Conservation (phyloP, 1,139 yeast species). For the Candida tetrigidarum region DNA sequence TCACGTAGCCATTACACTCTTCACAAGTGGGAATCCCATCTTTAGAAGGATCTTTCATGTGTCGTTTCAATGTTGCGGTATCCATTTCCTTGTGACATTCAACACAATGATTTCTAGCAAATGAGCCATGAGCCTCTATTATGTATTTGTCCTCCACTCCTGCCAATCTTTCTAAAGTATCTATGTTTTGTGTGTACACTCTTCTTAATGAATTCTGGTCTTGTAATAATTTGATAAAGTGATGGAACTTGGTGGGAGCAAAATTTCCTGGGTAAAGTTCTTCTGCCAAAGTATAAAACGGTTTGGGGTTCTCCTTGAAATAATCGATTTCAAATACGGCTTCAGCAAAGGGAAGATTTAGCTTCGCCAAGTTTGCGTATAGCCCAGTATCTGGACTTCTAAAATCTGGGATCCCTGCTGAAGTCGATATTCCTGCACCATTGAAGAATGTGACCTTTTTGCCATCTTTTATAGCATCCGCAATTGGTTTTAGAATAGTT, state of each 20-base stretch:
- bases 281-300: constrained; percentile 82
- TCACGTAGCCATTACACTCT: constrained; percentile 73
- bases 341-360: constrained; percentile 88
- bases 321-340: constrained; percentile 93
- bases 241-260: constrained; percentile 81
- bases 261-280: constrained; percentile 90
- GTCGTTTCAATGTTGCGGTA: constrained; percentile 49
- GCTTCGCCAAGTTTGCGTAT: constrained; percentile 74
- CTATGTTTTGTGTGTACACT: constrained; percentile 91
- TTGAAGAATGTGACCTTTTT: constrained; percentile 54
- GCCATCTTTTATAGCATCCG: constrained; percentile 26
- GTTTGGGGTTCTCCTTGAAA: constrained; percentile 73
- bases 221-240: constrained; percentile 66
- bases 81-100: constrained; percentile 65
- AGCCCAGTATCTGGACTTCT: constrained; percentile 91
- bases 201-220: constrained; percentile 64
- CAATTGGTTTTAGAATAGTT: constrained; percentile 22
- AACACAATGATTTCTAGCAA: constrained; percentile 83
- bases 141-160: constrained; percentile 68
- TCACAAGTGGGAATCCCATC: constrained; percentile 54
- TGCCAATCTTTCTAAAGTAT: constrained; percentile 85
- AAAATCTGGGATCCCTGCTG: constrained; percentile 95
- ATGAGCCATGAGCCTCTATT: constrained; percentile 95
- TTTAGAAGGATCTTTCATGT: constrained; percentile 35
- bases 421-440: constrained; percentile 94